A percentile compares a stretch with the other conserved stretches of the same genome.
These are phyloP conservation scores for Fraxinus albicans DNA, from an alignment of 305 asterid species.

Conservation along the genomic window DNA sequence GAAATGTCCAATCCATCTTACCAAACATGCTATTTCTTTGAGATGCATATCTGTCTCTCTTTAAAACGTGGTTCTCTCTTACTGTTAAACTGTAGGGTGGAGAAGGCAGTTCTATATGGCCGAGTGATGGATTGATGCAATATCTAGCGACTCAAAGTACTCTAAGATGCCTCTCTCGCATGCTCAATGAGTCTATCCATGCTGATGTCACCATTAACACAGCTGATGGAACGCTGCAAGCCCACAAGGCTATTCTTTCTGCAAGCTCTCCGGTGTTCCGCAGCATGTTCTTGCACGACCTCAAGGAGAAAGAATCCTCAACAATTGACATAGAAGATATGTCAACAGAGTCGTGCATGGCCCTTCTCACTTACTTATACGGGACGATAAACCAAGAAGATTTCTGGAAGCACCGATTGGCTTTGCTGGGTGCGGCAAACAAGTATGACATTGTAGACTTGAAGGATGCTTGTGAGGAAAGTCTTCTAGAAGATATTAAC, in stretches of 20 bases:
- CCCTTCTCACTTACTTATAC: slow-evolving; percentile 74
- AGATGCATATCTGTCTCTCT: not conserved
- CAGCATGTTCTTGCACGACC: slow-evolving; percentile 86
- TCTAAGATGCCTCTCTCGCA: slow-evolving; percentile 75
- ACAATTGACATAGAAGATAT: slow-evolving; percentile 78
- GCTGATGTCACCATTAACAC: slow-evolving; percentile 85
- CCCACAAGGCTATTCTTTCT: slow-evolving; percentile 87
- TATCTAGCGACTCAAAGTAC: slow-evolving; percentile 65
- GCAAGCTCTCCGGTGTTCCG: slow-evolving; percentile 87
- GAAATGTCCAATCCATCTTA: not conserved
- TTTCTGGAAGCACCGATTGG: slow-evolving; percentile 90
- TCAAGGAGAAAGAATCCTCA: slow-evolving; percentile 88
- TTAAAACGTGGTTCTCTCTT: not conserved
- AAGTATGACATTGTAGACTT: slow-evolving; percentile 76
- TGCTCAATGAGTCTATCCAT: slow-evolving; percentile 85
- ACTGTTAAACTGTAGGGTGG: slow-evolving; percentile 59
- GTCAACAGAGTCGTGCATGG: slow-evolving; percentile 77
- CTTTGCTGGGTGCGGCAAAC: slow-evolving; percentile 81
- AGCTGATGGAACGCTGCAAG: slow-evolving; percentile 66
- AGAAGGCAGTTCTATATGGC: slow-evolving; percentile 84
- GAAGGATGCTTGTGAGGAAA: slow-evolving; percentile 84
- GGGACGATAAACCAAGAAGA: slow-evolving; percentile 78
- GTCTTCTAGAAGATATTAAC: slow-evolving; percentile 83
- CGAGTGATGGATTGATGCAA: slow-evolving; percentile 63
- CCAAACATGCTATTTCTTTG: not conserved